Base-by-base conservation (phyloP, 129 eudicot genomes). In the Chrysanthemum lavandulifolium region DNA sequence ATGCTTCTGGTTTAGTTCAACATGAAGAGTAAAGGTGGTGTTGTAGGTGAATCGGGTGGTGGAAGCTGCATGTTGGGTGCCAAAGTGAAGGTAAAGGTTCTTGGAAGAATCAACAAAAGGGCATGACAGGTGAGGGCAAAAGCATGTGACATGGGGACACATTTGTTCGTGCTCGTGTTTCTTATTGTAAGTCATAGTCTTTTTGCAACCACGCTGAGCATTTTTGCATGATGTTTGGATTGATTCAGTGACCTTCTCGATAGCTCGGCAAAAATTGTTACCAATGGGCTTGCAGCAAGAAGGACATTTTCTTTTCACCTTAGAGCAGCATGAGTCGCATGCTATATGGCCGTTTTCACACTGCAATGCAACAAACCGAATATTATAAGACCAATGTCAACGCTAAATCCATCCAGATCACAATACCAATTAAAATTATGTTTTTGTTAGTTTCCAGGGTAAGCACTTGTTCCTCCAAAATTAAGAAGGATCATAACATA, bases 281-380 rank as follows among this genome's bases (percentile, higher is more conserved):
- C 96, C 96, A 51, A 86, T 86, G 2, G 87, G 84, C 74, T 69
- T 71, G 72, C 78, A 80, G 83, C 96, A 89, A 25, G n/a, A n/a
- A n/a, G 92, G 92, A 61, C 92, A 86, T 66, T 71, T 86, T 82
- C 82, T 73, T 11, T 67, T 65, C 50, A 89, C 78, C 66, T 86
- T 89, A 65, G 31, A 16, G 80, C 92, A 86, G 85, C 96, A 89
- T 40, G 75, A 65, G 50, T 78, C 61, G 72, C 96, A 89, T 1
- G 92, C 92, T 60, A 83, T 70, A 71, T 89, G 96, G 68, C 96
- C 96, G 29, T 86, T 89, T 67, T 84, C 89, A 55, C 96, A 89
- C 96, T 89, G 76, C 54, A 75, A 58, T 14, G 9, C 11, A 49
- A 66, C 25, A 55, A 66, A 65, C 47, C 14, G 12, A 65, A 71